Evolutionary conservation across 768 basidiomycete genomes (phyloP).

Genomic region (Lactarius deliciosus): DNA sequence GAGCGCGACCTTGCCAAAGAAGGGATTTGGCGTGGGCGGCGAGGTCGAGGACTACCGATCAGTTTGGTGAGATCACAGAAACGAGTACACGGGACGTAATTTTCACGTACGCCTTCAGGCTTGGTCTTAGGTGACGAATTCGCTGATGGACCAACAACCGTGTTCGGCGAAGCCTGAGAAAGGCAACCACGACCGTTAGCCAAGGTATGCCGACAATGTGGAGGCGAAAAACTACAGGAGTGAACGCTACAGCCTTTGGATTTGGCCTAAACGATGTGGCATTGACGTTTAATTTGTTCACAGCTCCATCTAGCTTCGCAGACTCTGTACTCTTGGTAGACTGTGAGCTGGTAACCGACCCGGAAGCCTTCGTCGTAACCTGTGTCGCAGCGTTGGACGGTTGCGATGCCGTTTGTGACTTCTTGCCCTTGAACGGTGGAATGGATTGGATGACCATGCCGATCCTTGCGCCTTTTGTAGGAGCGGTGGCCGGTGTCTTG

Average conservation of each 20-base stretch:
- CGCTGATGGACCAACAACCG: slow-evolving; percentile 30
- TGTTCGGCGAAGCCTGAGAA: slow-evolving; percentile 36
- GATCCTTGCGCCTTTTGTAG: slow-evolving; percentile 37
- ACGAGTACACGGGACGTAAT: neutral
- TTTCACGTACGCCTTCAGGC: slow-evolving; percentile 21
- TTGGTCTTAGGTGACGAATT: slow-evolving; percentile 35
- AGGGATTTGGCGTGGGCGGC: slow-evolving; percentile 70
- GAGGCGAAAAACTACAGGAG: slow-evolving; percentile 49
- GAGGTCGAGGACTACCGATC: slow-evolving; percentile 24
- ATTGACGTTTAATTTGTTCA: slow-evolving; percentile 77
- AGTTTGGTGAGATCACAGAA: slow-evolving; percentile 5
- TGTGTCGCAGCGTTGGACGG: slow-evolving; percentile 37
- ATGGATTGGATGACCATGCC: slow-evolving; percentile 86
- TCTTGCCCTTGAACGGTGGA: slow-evolving; percentile 79
- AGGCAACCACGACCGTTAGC: slow-evolving; percentile 20
- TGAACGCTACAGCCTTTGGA: slow-evolving; percentile 74
- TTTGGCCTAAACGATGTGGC: slow-evolving; percentile 92
- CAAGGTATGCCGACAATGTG: neutral
- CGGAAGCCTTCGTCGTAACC: slow-evolving; percentile 34
- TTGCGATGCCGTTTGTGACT: slow-evolving; percentile 34
- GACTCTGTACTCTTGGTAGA: slow-evolving; percentile 30
- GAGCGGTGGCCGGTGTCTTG: slow-evolving; percentile 12
- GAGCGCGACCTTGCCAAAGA: slow-evolving; percentile 79
- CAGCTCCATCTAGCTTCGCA: slow-evolving; percentile 52
- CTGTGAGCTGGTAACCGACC: slow-evolving; percentile 30